phyloP scores from a whole-genome alignment of 2,329 filamentous ascomycete genomes.

The Cucurbitaria berberidis region DNA sequence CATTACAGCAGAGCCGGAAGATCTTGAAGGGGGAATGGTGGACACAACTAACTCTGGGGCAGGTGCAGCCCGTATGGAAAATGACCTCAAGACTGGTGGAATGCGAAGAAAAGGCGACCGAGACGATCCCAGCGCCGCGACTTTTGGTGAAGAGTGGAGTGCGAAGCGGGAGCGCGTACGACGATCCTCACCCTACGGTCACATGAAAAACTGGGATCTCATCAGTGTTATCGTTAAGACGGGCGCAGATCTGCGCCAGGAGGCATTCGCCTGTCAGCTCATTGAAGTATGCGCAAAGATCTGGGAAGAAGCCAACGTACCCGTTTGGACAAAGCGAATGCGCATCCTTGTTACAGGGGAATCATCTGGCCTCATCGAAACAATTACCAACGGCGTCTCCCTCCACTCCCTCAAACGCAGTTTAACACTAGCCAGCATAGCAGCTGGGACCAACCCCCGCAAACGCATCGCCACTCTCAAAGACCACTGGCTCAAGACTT shows the following conservation, averaged over 20 bases:
- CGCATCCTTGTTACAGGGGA: conserved; percentile 85
- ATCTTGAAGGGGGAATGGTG: conserved; percentile 63
- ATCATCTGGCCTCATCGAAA: conserved; percentile 83
- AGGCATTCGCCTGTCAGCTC: conserved; percentile 85
- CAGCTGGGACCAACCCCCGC: conserved; percentile 73
- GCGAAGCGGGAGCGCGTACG: conserved; percentile 84
- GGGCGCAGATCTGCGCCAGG: conserved; percentile 79
- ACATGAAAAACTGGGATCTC: conserved; percentile 90
- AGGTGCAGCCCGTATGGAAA: conserved; percentile 84
- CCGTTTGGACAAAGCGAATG: conserved; percentile 91
- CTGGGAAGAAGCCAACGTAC: conserved; percentile 74
- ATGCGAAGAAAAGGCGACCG: conserved; percentile 81
- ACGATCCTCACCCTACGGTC: conserved; percentile 82
- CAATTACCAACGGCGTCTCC: conserved; percentile 87
- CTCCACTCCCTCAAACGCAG: conserved; percentile 84
- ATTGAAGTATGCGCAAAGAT: conserved; percentile 83
- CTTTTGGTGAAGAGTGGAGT: conserved; percentile 86
- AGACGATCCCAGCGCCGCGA: conserved; percentile 83
- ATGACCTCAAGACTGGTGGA: conserved; percentile 84
- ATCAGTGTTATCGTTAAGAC: conserved; percentile 89
- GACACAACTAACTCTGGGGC: conserved; percentile 69
- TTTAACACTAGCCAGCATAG: conserved; percentile 76
- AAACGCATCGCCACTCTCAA: conserved; percentile 79
- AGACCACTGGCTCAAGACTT: conserved; percentile 81
- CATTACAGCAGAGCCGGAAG: conserved; percentile 57